Base-by-base conservation (phyloP, 2,329 filamentous ascomycete genomes). In the Stagonosporopsis tanaceti region DNA sequence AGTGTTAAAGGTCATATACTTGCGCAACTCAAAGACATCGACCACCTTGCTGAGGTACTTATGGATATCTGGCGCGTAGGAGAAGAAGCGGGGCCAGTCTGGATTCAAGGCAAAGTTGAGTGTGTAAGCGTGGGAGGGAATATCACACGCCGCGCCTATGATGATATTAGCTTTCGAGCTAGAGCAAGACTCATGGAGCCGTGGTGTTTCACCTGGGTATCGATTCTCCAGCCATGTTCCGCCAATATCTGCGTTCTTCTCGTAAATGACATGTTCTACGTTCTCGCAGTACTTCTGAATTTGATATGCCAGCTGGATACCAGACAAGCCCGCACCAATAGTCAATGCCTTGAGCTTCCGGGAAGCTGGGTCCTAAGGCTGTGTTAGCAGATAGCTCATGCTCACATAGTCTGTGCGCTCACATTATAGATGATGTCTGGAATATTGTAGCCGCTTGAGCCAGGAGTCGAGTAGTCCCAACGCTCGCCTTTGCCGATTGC, bases 1-100 rank as follows among this genome's bases (percentile, higher is more conserved):
- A 8, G 78, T 81, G 53, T 81, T 79, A 71, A 84, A 83, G 2
- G 69, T 80, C 80, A 84, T 84, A 67, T 82, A 83, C 59, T 83
- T 82, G 40, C 79, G 75, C 3, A 84, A 71, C 40, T 77, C 80
- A 54, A 82, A 84, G 0, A 75, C 77, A 4, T 82, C 72, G 61
- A 78, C 80, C 15, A 84, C 79, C 60, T 80, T 81, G 53, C 79
- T 67, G 0, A 84, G 74, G 57, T 84, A 84, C 41, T 77, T 74
- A 68, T 78, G 79, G 52, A 83, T 82, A 48, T 82, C 80, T 1
- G 76, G 72, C 1, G 78, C 75, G 61, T 79, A 78, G 8, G 77
- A 79, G 64, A 80, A 81, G 72, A 79, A 80, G 6, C 76, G 73
- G 3, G 79, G 77, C 80, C 80, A 82, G 60, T 82, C 79, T 1